Percentiles rank a stretch among this genome's conserved stretches.
phyloP scores from a whole-genome alignment of 306 rosid genomes.

The Herpetospermum pedunculosum region DNA sequence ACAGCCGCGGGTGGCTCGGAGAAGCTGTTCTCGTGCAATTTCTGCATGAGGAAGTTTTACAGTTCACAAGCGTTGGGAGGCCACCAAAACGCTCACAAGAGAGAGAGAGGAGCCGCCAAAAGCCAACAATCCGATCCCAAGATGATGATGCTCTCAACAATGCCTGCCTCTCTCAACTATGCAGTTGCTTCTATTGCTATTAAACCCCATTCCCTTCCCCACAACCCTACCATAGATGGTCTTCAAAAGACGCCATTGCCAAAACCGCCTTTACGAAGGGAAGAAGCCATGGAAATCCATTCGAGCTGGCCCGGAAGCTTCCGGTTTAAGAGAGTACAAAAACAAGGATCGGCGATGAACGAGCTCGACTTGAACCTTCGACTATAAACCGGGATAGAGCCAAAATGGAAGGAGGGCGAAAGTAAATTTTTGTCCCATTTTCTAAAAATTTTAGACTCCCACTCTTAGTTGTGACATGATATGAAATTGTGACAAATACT shows the following conservation, averaged over 20 bases:
- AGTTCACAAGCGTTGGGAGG: conserved; percentile 8
- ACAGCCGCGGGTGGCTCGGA: too few species aligned
- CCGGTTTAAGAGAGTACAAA: neutral
- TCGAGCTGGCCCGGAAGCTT: conserved; percentile 8
- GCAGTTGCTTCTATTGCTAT: conserved; percentile 33
- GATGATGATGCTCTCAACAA: conserved; percentile 26
- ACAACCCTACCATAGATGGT: conserved; percentile 32
- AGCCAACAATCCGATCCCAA: conserved; percentile 22
- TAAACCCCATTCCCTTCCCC: conserved; percentile 49
- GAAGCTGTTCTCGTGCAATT: neutral
- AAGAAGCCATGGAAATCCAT: neutral
- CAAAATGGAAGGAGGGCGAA: too few species aligned
- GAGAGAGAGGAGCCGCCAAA: conserved; percentile 4
- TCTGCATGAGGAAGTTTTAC: neutral
- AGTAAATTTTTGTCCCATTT: neutral
- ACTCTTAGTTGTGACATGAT: neutral
- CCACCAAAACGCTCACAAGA: conserved; percentile 3
- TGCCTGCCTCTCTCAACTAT: conserved; percentile 22
- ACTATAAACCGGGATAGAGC: neutral
- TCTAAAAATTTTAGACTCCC: neutral
- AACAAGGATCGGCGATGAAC: neutral
- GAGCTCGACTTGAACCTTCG: neutral
- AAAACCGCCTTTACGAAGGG: neutral
- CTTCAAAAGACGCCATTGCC: conserved; percentile 27
- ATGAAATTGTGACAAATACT: too few species aligned